Base-by-base conservation (phyloP, 192 early-diverging fungal species). In the Backusella morwellensis region DNA sequence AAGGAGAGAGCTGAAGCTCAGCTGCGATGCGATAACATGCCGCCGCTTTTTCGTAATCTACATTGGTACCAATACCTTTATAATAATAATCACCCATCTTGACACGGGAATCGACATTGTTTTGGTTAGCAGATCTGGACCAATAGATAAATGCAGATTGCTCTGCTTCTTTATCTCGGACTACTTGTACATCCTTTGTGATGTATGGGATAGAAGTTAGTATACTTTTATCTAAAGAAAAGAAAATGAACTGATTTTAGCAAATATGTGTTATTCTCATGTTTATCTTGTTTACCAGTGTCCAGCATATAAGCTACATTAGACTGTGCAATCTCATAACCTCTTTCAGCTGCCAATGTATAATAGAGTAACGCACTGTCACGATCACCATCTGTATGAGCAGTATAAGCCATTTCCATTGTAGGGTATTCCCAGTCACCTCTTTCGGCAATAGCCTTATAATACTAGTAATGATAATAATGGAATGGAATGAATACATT, bases 11-110 rank as follows among this genome's bases (percentile, higher is more conserved):
- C 38, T 96, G 92, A 23, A 75, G 75, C 35, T 97, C 92, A 1
- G 96, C 94, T 12, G 97, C 95, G 1, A 95, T 85, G 19, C 87
- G 86, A 82, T 99, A 99, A 42, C 95, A 94, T 6, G 92, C 82
- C 0, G 91, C 93, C 0, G 98, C 98, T 70, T 86, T 88, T 56
- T 90, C 90, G 42, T 86, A 89, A 80, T 93, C 91, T 2, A 83
- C 86, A 23, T 77, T 70, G 11, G 86, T 86, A 44, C 96, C 95
- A 59, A 93, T 87, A 0, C 98, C 98, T 70, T 93, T 85, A 77
- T 87, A 98, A 76, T 95, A 96, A 82, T 96, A 93, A 80, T 98
- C 98, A 14, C 97, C 98, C 83, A 96, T 93, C 75, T 96, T 96
- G 21, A 97, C 91, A 15, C 96, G 86, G 41, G 96, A 93, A 76